phyloP scores from a whole-genome alignment of 148 eudicot species.

The Pouteria glomerata region DNA sequence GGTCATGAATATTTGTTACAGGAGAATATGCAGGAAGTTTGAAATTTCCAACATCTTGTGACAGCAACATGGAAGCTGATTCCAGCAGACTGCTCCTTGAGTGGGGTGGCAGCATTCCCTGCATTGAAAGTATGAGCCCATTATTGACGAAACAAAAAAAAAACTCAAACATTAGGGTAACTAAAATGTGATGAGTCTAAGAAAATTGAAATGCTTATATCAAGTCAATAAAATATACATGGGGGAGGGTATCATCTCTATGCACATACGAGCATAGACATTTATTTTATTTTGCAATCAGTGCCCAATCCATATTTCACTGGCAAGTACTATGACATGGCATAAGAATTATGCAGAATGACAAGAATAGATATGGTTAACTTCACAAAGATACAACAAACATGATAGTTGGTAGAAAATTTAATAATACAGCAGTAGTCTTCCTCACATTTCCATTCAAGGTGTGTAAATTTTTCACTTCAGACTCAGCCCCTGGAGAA shows the following conservation, averaged over 20 bases:
- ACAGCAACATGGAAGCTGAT: constrained; percentile 20
- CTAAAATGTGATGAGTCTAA: not conserved
- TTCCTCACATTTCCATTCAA: constrained; percentile 6
- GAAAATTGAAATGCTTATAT: not conserved
- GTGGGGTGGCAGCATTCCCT: constrained; percentile 24
- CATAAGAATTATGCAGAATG: not conserved
- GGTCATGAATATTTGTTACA: constrained; percentile 15
- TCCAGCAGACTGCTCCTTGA: constrained; percentile 10
- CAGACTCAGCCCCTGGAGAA: constrained; percentile 8
- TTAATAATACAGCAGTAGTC: not conserved
- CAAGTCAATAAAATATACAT: not conserved
- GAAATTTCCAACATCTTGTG: constrained; percentile 33
- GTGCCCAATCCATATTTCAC: not conserved
- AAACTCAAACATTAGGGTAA: not conserved
- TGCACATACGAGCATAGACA: not conserved
- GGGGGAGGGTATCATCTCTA: not conserved
- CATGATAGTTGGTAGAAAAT: not conserved
- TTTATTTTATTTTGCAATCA: not conserved
- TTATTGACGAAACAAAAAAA: not conserved
- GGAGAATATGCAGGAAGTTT: constrained; percentile 30
- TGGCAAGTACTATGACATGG: not conserved
- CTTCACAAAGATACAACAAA: not conserved
- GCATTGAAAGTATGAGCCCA: not conserved
- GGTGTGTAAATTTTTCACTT: not conserved
- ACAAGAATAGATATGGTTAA: not conserved